Evolutionary conservation across 306 rosid species (phyloP), one percentile per base, ranked within the genome.

Genomic region (Ormosia emarginata): DNA sequence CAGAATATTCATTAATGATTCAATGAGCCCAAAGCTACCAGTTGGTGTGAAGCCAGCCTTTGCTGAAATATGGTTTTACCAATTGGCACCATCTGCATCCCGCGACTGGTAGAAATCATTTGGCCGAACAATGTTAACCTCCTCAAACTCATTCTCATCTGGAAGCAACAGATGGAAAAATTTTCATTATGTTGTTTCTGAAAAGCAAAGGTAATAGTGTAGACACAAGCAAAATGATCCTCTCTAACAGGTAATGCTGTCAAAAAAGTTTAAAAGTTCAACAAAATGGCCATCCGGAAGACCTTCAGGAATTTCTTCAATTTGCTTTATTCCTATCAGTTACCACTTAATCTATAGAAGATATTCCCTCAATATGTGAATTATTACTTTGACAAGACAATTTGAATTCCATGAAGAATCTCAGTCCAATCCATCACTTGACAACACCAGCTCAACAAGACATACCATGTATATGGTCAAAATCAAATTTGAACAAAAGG

Each of bases 111-210:
- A 89, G 91, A 91, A 91, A 84, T 93, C 97, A 34, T 83, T 79
- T 14, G 97, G 93, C 57, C 82, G 90, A 29, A 83, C 89, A 39
- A 91, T 93, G 88, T 83, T 74, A 47, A 91, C 87, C 83, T 89
- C 98, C 90, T 95, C 98, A 75, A 93, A 95, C 85, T 88, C 97
- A 32, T 90, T 88, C 62, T 86, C 97, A 89, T 93, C 98, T 93
- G 90, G 24, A 82, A 81, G 61, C 44, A 71, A 78, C 58, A 55
- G 9, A 79, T n/a, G 43, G 40, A 71, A 70, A 44, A 9, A 1
- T 24, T 71, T 53, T 39, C 55, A 33, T 63, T 58, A 43, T 41
- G 52, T 78, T 29, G 59, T 56, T 47, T 47, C 9, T 63, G 14
- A 41, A 49, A 81, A 79, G 7, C 36, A 47, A 40, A 52, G 39